Conservation (phyloP, 2,329 filamentous ascomycete genomes). For the Aspergillus udagawae region DNA sequence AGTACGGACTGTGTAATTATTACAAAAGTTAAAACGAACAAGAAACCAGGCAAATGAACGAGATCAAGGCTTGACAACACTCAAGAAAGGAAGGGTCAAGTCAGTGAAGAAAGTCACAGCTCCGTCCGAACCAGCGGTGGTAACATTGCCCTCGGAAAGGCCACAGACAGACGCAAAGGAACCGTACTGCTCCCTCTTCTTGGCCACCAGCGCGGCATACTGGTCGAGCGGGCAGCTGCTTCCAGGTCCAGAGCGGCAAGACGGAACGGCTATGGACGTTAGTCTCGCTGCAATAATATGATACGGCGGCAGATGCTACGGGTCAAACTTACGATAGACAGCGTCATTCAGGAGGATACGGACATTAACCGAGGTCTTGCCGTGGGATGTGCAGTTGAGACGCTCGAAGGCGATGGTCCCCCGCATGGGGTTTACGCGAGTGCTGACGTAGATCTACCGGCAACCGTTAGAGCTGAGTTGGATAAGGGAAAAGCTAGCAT, state of each 20-base stretch:
- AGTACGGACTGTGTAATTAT: background rate
- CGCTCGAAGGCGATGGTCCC: conserved; percentile 64
- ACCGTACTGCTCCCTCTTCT: conserved; percentile 48
- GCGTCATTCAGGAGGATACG: conserved; percentile 61
- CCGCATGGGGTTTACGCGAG: conserved; percentile 55
- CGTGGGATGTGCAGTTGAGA: conserved; percentile 46
- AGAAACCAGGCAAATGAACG: background rate
- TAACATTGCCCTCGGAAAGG: conserved; percentile 15
- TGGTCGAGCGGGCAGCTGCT: conserved; percentile 48
- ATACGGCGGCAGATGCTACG: background rate
- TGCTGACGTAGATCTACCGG: conserved; percentile 30
- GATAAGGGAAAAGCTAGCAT: conserved; percentile 46
- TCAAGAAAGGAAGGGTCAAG: conserved; percentile 25
- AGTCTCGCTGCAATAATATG: background rate
- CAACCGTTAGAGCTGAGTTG: conserved; percentile 28
- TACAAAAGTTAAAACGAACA: background rate
- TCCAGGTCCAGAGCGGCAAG: conserved; percentile 55
- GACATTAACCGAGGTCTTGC: conserved; percentile 40
- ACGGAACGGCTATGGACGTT: conserved; percentile 39
- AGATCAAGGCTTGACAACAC: conserved; percentile 23
- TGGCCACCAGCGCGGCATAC: conserved; percentile 44
- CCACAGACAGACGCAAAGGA: conserved; percentile 40
- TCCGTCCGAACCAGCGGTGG: conserved; percentile 11
- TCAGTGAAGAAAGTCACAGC: conserved; percentile 28
- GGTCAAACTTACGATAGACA: conserved; percentile 46